Evolutionary conservation across 257 asterid genomes (phyloP).

Genomic region (Leonotis leonurus): DNA sequence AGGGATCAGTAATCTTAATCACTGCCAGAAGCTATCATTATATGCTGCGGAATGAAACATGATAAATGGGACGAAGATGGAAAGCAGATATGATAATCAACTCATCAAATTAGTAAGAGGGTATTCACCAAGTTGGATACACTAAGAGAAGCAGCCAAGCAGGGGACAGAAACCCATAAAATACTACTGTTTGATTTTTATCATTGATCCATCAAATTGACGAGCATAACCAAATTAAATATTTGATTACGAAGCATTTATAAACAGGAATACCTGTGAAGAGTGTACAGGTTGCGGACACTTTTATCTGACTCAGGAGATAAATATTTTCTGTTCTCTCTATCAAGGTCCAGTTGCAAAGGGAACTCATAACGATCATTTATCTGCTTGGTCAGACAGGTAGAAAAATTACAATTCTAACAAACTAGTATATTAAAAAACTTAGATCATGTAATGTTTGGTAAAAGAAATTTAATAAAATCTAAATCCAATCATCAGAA

Average conservation of each 20-base stretch:
- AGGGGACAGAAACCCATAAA: background rate
- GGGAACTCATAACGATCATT: slow-evolving; percentile 94
- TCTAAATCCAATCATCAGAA: background rate
- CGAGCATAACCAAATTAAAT: slow-evolving; percentile 10
- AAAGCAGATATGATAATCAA: slow-evolving; percentile 5
- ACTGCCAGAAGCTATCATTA: background rate
- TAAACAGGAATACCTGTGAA: slow-evolving; percentile 57
- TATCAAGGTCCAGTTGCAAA: slow-evolving; percentile 85
- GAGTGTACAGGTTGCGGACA: slow-evolving; percentile 74
- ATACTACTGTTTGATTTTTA: background rate
- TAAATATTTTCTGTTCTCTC: slow-evolving; percentile 73
- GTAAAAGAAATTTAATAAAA: background rate
- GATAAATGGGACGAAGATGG: background rate
- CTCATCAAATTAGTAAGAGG: background rate
- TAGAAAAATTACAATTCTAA: background rate
- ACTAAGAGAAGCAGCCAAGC: background rate
- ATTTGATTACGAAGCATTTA: background rate
- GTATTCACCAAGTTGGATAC: background rate
- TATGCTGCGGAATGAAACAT: background rate
- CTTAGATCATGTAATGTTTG: background rate
- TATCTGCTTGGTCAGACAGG: slow-evolving; percentile 46
- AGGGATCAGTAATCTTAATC: background rate
- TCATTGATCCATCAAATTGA: background rate
- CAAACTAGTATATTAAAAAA: background rate
- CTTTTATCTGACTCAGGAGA: slow-evolving; percentile 83